Conservation (phyloP, 257 asterid genomes). For the Verbena officinalis region DNA sequence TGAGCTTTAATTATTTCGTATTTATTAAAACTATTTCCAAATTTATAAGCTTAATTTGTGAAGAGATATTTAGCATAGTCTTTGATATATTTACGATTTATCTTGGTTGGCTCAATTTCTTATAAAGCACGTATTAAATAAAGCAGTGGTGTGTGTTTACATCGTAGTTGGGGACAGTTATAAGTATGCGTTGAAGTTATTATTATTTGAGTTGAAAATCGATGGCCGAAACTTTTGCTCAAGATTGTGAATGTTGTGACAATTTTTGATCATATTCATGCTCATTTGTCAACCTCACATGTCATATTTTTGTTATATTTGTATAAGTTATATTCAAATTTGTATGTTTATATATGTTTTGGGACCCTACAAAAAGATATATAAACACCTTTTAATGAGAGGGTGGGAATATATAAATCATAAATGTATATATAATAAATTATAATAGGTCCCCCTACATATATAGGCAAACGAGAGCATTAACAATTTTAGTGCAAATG, state of each 20-base stretch:
- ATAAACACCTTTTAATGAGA: conserved; percentile 10
- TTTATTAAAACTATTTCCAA: no score
- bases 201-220: conserved; percentile 1
- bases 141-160: background rate
- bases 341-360: background rate
- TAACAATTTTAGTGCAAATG: conserved; percentile 9
- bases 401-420: background rate
- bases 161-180: conserved; percentile 32
- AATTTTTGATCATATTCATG: conserved; percentile 11
- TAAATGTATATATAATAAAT: background rate
- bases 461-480: background rate
- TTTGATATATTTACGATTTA: no score
- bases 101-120: no score
- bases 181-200: conserved; percentile 21
- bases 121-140: background rate
- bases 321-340: background rate
- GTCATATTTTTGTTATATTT: background rate
- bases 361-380: conserved; percentile 25
- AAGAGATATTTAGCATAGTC: no score
- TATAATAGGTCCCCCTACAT: background rate
- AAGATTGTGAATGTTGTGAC: conserved; percentile 13
- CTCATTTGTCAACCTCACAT: conserved; percentile 32
- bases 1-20: no score
- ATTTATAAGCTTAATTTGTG: no score
- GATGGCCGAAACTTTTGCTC: conserved; percentile 22